Evolutionary conservation across 257 asterid genomes (phyloP).

Genomic region (Solanum bulbocastanum): DNA sequence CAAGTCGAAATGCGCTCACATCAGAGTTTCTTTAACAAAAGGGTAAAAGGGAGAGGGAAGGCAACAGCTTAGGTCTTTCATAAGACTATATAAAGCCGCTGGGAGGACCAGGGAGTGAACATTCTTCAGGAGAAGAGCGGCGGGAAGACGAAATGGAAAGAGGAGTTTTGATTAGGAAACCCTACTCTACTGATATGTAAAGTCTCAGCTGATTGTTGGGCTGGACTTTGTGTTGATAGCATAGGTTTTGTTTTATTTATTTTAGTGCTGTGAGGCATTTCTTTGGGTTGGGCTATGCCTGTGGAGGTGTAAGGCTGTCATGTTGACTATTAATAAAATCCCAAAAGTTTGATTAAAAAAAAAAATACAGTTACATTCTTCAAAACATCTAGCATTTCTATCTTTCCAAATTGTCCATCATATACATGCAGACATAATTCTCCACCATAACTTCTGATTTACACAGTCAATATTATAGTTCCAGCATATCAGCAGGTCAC

Average conservation of each 20-base stretch:
- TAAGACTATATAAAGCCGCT: not conserved
- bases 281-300: too few species aligned
- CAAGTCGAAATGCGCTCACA: too few species aligned
- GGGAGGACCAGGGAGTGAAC: not conserved
- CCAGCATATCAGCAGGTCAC: too few species aligned
- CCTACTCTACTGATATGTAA: not conserved
- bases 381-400: not conserved
- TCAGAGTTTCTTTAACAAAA: not conserved
- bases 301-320: too few species aligned
- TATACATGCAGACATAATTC: not conserved
- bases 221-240: not conserved
- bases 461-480: not conserved
- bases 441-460: not conserved
- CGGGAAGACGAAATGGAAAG: not conserved
- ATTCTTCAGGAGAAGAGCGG: not conserved
- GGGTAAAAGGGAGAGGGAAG: not conserved
- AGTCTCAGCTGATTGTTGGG: not conserved
- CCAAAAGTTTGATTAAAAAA: too few species aligned
- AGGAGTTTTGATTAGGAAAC: not conserved
- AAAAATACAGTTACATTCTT: not conserved
- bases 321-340: too few species aligned
- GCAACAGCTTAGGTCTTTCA: not conserved
- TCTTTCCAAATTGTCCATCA: not conserved
- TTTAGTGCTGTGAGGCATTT: too few species aligned
- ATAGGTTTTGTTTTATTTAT: too few species aligned